Evolutionary conservation across 495 filamentous ascomycete species (phyloP), one percentile per base, ranked within the genome.

Genomic region (Hyaloscypha variabilis): DNA sequence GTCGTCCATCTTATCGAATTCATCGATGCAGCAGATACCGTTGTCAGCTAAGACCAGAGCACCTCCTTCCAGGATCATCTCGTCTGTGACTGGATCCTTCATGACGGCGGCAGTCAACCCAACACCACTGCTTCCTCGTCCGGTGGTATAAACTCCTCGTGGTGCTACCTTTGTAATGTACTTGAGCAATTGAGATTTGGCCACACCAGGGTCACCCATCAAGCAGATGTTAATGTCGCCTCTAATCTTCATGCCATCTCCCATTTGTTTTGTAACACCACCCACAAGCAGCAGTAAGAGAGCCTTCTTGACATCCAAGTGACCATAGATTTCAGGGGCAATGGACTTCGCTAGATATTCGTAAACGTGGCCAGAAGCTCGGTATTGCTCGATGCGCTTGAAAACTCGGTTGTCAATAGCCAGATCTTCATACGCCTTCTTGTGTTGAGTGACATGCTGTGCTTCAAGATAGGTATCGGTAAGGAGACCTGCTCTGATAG

Each of bases 1-100:
- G 74, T 99, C 95, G 74, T 98, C 96, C 95, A 99, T 99, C 79
- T 99, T 99, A 82, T 99, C 95, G 74, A 99, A 99, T 76, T 99
- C 95, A 81, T 99, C 95, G 77, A 99, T 99, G 75, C 95, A 99
- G 87, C 95, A 99, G 77, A 97, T 96, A 69, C 95, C 95, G 72
- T 98, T 98, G 74, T 99, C 95, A 29, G 95, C 96, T 2, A 99
- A 82, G 34, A 99, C 95, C 25, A 99, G 83, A 17, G 95, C 95
- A 76, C 95, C 95, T 42, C 96, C 96, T 79, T 99, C 95, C 49
- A 99, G 84, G 14, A 99, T 90, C 96, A 99, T 98, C 75, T 99
- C 95, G 74, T 99, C 95, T 0, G 95, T 99, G 34, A 98, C 93
- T 2, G 95, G 95, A 73, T 99, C 95, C 61, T 95, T 89, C 95